Base-by-base conservation (phyloP, 2,329 filamentous ascomycete genomes). In the Aspergillus amoenus region DNA sequence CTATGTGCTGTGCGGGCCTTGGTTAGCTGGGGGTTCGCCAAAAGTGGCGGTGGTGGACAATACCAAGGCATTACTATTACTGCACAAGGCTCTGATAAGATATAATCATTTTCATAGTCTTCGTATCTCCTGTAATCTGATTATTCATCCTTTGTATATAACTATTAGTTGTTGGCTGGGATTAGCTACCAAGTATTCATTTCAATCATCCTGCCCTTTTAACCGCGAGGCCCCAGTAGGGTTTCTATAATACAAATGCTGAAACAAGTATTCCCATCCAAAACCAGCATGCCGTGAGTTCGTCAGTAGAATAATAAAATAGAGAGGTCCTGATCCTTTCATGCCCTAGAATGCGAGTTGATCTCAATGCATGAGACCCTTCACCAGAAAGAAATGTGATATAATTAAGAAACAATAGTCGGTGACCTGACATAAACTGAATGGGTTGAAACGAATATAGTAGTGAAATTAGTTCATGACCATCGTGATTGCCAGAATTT, bases 401-500 rank as follows among this genome's bases (percentile, higher is more conserved):
- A 52, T 44, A 17, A 52, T 42, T 52, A 52, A 43, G 17, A 37
- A 52, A 6, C 34, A 37, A 15, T 37, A 37, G 15, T n/a, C 34
- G 15, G 34, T 13, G 42, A 53, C 34, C 34, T 30, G 45, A 12
- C 44, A 5, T 37, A 37, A n/a, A 13, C 7, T n/a, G 34, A 9
- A n/a, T 37, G 12, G 34, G 13, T n/a, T 13, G 34, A 37, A 37
- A 13, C 34, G 15, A n/a, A 37, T 37, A 37, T 37, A 43, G 53
- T 42, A 9, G 17, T 50, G n/a, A 13, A 22, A 40, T 44, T 21
- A 43, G 48, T 40, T 52, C 22, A 11, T 52, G 32, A 27, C 55
- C 58, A 57, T 59, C 52, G 60, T 61, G 61, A 62, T 54, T 71
- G 73, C 78, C 78, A 81, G 59, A 79, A 80, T 55, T 71, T 79